These are phyloP conservation scores for Eurotiales sp. DNA, from an alignment of 2,329 filamentous ascomycete genomes.

Conservation along the genomic window DNA sequence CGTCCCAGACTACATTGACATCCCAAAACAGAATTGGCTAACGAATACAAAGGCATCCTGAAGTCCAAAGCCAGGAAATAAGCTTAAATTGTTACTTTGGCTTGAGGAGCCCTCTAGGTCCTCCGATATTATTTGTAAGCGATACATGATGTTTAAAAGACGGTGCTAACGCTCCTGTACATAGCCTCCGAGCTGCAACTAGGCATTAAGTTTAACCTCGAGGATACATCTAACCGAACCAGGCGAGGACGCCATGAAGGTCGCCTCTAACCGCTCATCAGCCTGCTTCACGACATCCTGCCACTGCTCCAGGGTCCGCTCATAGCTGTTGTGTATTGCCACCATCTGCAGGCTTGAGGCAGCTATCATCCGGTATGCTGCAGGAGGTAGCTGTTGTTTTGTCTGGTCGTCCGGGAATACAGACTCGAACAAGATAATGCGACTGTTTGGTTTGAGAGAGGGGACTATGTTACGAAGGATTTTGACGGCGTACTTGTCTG, in stretches of 20 bases:
- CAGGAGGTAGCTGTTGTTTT: neutral
- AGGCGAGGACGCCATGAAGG: neutral
- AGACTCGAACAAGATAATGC: constrained; percentile 6
- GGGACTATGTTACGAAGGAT: constrained; percentile 5
- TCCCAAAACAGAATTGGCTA: too few species aligned
- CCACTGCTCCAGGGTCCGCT: neutral
- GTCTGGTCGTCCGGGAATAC: neutral
- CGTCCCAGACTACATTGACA: too few species aligned
- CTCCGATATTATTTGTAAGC: too few species aligned
- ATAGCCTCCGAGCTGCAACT: too few species aligned
- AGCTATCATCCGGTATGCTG: neutral
- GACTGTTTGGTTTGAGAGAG: constrained; percentile 5
- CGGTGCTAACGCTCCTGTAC: too few species aligned
- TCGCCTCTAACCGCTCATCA: neutral
- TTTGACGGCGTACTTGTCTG: constrained; percentile 5
- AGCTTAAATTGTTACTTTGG: too few species aligned
- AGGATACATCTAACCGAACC: neutral
- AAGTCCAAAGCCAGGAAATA: too few species aligned
- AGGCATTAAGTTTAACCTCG: neutral
- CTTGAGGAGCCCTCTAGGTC: too few species aligned
- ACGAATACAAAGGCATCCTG: too few species aligned
- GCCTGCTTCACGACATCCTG: neutral
- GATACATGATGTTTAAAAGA: too few species aligned
- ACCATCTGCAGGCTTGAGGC: neutral
- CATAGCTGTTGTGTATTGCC: neutral